A percentile compares a stretch with the other conserved stretches of the same genome.
Conservation (phyloP, 345 rosid genomes). For the Populus alba region DNA sequence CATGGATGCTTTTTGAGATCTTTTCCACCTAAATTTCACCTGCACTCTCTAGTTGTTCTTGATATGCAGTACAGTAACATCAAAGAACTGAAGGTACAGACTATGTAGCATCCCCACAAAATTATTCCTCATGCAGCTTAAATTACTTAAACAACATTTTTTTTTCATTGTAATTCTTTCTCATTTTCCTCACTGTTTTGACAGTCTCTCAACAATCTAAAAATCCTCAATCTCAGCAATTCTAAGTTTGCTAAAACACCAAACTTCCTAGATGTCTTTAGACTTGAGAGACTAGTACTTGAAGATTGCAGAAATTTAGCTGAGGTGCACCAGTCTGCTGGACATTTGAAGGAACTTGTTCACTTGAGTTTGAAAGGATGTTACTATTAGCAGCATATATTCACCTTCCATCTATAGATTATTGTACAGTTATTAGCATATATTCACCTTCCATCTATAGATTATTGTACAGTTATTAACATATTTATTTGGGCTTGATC, state of each 20-base stretch:
- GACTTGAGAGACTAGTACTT: neutral
- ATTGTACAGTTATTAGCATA: too few species aligned
- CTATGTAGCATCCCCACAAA: too few species aligned
- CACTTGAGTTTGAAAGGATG: too few species aligned
- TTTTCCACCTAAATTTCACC: neutral
- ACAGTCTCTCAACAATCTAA: neutral
- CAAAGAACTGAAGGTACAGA: neutral
- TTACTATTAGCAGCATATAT: too few species aligned
- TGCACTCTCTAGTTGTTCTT: neutral
- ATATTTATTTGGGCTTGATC: too few species aligned
- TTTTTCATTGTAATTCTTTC: neutral
- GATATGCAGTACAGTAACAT: slow-evolving; percentile 4
- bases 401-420: too few species aligned
- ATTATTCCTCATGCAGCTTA: too few species aligned
- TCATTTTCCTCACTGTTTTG: neutral
- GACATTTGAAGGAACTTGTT: neutral
- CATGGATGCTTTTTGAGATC: neutral
- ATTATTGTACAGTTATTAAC: too few species aligned
- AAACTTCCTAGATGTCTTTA: neutral
- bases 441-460: too few species aligned
- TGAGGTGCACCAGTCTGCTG: neutral
- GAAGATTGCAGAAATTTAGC: neutral
- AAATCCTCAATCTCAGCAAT: neutral
- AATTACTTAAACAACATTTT: neutral
- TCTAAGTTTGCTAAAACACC: neutral